A percentile compares a stretch with the other conserved stretches of the same genome.
Conservation (phyloP, 768 basidiomycete species). For the Aureoboletus auriporus region DNA sequence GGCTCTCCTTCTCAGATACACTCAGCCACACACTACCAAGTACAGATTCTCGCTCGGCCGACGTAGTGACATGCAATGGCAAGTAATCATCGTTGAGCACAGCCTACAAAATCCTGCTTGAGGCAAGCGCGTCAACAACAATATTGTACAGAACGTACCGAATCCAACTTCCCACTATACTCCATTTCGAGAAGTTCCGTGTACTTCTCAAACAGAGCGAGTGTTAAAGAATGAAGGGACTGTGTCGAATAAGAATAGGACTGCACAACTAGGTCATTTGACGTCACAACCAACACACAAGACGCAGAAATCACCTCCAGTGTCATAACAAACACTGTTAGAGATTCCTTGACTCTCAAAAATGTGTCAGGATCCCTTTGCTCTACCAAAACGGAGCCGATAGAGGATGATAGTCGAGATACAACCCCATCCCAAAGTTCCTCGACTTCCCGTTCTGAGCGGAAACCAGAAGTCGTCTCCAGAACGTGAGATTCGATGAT, state of each 20-base stretch:
- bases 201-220: conserved; percentile 90
- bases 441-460: conserved; percentile 88
- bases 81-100: conserved; percentile 84
- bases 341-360: conserved; percentile 75
- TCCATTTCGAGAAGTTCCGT: conserved; percentile 75
- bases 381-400: conserved; percentile 65
- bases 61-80: conserved; percentile 70
- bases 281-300: neutral
- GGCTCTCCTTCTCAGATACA: conserved; percentile 56
- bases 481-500: conserved; percentile 94
- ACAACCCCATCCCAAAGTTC: conserved; percentile 93
- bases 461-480: conserved; percentile 81
- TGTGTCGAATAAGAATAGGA: conserved; percentile 82
- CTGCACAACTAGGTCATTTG: conserved; percentile 36
- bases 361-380: conserved; percentile 82
- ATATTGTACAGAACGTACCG: conserved; percentile 42
- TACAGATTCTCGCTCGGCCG: conserved; percentile 64
- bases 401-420: conserved; percentile 62
- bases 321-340: conserved; percentile 86
- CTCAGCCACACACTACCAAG: conserved; percentile 83
- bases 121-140: neutral
- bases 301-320: conserved; percentile 60
- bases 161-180: conserved; percentile 77
- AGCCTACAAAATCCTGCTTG: conserved; percentile 45
- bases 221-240: conserved; percentile 77